Percentiles rank a stretch among this genome's conserved stretches.
phyloP scores from a whole-genome alignment of 345 rosid genomes.

The Melaleuca alternifolia region DNA sequence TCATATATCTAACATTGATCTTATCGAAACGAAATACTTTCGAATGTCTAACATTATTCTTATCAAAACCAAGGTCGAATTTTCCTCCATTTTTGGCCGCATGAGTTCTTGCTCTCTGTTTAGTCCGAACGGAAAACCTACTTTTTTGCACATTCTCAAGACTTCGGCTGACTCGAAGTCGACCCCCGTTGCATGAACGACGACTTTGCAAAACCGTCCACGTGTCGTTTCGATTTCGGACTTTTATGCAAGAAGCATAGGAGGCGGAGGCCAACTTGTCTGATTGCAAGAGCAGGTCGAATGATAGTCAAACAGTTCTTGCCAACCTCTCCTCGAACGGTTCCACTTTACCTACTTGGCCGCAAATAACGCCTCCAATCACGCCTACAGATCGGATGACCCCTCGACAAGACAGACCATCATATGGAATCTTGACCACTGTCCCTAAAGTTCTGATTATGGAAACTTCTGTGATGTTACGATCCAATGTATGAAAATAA shows the following conservation, averaged over 20 bases:
- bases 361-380: constrained; percentile 33
- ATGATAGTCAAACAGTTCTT: not conserved
- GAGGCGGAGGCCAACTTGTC: not conserved
- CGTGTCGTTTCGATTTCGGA: not conserved
- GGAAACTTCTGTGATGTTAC: not conserved
- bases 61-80: not conserved
- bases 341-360: not conserved
- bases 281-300: not conserved
- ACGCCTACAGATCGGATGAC: constrained; percentile 8
- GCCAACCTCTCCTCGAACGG: not conserved
- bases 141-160: not conserved
- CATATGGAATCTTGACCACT: not conserved
- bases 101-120: not conserved
- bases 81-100: not conserved
- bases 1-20: not conserved
- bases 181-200: not conserved
- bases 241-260: not conserved
- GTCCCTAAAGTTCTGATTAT: not conserved
- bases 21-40: not conserved
- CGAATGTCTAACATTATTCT: not conserved
- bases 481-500: not conserved
- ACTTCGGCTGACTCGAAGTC: not conserved
- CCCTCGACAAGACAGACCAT: not conserved
- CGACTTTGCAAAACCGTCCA: not conserved
- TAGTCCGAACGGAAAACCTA: not conserved